phyloP scores from a whole-genome alignment of 2,329 filamentous ascomycete species.

The Colletotrichum trifolii region DNA sequence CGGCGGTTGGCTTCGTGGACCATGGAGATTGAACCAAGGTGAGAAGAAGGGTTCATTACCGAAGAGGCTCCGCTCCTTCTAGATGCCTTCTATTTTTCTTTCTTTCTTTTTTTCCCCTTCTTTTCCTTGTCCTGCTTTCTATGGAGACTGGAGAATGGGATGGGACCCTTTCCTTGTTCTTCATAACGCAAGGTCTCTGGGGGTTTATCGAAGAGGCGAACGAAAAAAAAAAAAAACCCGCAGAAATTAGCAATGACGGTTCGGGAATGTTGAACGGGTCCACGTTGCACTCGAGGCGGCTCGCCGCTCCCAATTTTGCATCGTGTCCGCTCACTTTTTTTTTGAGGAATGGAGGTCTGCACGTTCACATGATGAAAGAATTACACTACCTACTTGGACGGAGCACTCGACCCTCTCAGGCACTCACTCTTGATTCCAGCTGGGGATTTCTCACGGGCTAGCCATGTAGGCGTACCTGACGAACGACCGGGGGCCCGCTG shows the following conservation, averaged over 20 bases:
- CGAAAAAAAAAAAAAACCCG: not conserved
- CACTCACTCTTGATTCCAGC: no score
- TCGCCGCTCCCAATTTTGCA: not conserved
- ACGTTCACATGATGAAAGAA: constrained; percentile 15
- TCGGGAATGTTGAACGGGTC: not conserved
- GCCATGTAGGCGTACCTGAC: constrained; percentile 28
- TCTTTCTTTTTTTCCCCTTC: not conserved
- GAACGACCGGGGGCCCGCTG: constrained; percentile 2
- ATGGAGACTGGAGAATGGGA: not conserved
- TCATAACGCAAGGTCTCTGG: not conserved
- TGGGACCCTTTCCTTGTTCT: not conserved
- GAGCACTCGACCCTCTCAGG: not conserved
- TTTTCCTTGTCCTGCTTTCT: no score
- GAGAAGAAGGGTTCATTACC: not conserved
- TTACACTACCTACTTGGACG: no score
- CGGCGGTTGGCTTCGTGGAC: no score
- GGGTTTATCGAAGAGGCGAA: not conserved
- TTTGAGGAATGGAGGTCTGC: not conserved
- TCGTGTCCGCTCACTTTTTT: not conserved
- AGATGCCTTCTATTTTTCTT: constrained; percentile 14
- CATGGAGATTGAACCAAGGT: no score
- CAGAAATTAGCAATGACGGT: not conserved
- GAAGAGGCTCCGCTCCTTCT: constrained; percentile 23
- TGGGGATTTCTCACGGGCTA: no score
- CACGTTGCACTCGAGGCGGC: not conserved